phyloP scores from a whole-genome alignment of 495 filamentous ascomycete species.

The Hypoxylon trugodes region DNA sequence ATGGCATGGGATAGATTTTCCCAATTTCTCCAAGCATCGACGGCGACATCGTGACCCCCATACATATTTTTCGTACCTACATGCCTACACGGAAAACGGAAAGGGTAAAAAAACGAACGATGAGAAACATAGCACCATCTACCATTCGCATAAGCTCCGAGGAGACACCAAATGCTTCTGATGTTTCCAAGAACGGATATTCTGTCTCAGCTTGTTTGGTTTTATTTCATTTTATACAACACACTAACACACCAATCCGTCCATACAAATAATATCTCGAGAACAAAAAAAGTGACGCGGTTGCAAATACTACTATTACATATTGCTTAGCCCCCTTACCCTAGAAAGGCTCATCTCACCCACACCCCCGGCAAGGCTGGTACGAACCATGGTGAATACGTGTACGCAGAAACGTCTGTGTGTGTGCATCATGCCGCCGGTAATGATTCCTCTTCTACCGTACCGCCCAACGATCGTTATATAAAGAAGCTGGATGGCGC shows the following conservation, averaged over 20 bases:
- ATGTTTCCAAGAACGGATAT: no score
- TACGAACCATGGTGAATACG: conserved; percentile 32
- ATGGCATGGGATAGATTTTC: neutral
- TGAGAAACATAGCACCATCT: neutral
- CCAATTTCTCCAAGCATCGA: conserved; percentile 15
- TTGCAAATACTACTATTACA: conserved; percentile 7
- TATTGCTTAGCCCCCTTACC: conserved; percentile 3
- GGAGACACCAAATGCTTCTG: no score
- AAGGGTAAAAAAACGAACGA: no score
- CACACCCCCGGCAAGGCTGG: conserved; percentile 22
- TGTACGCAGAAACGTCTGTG: conserved; percentile 21
- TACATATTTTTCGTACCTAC: no score
- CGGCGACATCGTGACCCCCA: conserved; percentile 25
- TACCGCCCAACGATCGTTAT: conserved; percentile 31
- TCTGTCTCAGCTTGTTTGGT: no score
- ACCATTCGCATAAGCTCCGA: no score
- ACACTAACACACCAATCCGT: no score
- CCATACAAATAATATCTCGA: conserved; percentile 16
- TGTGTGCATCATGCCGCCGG: no score
- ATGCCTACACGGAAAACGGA: no score
- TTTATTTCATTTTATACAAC: no score
- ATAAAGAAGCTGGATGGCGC: conserved; percentile 38
- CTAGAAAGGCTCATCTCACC: neutral
- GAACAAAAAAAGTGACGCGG: conserved; percentile 33
- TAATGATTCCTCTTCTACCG: conserved; percentile 28